Evolutionary conservation across 2,329 filamentous ascomycete genomes (phyloP), one percentile per base, ranked within the genome.

Genomic region (Clonostachys sp.): DNA sequence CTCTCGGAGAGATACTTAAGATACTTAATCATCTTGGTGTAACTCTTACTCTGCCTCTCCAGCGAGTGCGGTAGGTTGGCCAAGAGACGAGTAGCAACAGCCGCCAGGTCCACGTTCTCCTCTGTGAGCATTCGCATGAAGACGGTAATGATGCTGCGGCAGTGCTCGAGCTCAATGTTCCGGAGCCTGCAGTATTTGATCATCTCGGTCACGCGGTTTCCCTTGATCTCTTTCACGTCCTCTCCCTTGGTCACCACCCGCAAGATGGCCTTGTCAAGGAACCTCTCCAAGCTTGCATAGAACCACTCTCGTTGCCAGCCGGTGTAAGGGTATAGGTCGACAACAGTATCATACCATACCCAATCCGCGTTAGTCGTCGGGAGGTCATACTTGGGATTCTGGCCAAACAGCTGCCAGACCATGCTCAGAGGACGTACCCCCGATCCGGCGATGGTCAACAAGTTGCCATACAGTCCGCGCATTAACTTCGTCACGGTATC

Each of bases 391-490:
- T 47, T 42, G 16, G 52, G 44, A 12, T 48, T 38, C 18, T 34
- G 8, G 4, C 52, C 51, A 44, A 54, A 50, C 2, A 54, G 49
- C 42, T 55, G 51, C 53, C 49, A 55, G 44, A 51, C 48, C 49
- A 55, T 51, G 44, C 53, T 55, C 42, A 51, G 43, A 17, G 52
- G 52, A 13, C 48, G 47, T 36, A 53, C 52, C 20, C 50, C 51
- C 1, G 52, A 54, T 33, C 50, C 52, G 17, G 52, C 52, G 13
- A 50, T 47, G 6, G 52, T 54, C 42, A 54, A 14, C 14, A 54
- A 35, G 41, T 54, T 54, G n/a, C 52, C 52, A 46, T 51, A 54
- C 5, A 54, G 47, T 12, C 52, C 52, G 40, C 52, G 48, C 52
- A 54, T 54, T 41, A 54, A 34, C 38, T 45, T 51, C 16, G 51